A percentile compares a stretch with the other conserved stretches of the same genome.
These are phyloP conservation scores for Podospora appendiculata DNA, from an alignment of 495 filamentous ascomycete genomes.

Conservation along the genomic window DNA sequence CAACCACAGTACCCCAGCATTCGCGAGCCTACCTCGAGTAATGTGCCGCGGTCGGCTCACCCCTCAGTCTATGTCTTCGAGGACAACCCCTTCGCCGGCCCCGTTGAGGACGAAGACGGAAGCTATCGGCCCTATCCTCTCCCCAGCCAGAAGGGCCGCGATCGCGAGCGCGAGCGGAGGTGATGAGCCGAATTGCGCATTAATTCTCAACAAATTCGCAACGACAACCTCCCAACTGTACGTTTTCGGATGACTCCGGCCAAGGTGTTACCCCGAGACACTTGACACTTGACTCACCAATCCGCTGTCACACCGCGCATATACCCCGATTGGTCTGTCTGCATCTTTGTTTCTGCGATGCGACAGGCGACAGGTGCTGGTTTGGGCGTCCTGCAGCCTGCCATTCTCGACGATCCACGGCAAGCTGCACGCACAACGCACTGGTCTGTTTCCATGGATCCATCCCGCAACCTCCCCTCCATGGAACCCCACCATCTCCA, in stretches of 20 bases:
- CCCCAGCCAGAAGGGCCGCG: not conserved
- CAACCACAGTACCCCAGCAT: conserved; percentile 12
- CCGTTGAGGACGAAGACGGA: conserved; percentile 7
- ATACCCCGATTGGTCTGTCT: not conserved
- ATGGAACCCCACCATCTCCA: not conserved
- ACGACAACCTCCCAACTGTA: not conserved
- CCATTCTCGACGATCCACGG: too few species aligned
- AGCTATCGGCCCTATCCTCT: not conserved
- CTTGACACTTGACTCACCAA: not conserved
- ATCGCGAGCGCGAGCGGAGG: not conserved
- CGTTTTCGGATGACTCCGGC: not conserved
- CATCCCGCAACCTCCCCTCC: not conserved
- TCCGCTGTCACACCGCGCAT: not conserved
- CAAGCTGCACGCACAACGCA: not conserved
- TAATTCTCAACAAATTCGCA: conserved; percentile 2
- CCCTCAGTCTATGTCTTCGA: conserved; percentile 18
- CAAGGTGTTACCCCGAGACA: not conserved
- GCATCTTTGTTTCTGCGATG: too few species aligned
- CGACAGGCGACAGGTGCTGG: too few species aligned
- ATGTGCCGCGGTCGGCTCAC: conserved; percentile 11
- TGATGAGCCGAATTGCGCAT: not conserved
- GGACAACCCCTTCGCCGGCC: conserved; percentile 5
- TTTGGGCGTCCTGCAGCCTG: too few species aligned
- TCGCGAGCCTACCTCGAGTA: conserved; percentile 5
- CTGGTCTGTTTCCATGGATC: not conserved